These are phyloP conservation scores for Lenwebbia sp. DNA, from an alignment of 345 rosid genomes.

Conservation along the genomic window DNA sequence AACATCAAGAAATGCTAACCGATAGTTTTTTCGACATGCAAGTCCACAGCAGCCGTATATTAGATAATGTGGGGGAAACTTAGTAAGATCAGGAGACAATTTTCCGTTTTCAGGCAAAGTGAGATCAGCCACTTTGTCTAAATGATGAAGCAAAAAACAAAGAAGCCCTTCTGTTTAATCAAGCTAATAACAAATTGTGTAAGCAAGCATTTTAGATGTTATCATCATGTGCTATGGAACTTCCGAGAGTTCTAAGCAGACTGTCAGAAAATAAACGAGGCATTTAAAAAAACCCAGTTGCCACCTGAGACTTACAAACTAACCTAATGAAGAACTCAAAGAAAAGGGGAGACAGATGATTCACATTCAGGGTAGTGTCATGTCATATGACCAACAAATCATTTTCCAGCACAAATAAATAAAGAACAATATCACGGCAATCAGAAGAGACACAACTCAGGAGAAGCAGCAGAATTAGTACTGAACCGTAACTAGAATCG, in stretches of 20 bases:
- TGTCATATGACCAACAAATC: neutral
- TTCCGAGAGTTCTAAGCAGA: neutral
- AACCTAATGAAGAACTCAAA: neutral
- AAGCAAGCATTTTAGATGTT: neutral
- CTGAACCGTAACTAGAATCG: neutral
- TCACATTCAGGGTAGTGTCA: neutral
- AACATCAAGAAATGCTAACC: neutral
- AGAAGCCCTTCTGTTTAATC: neutral
- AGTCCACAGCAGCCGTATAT: neutral
- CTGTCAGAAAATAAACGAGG: neutral
- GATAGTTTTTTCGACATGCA: neutral
- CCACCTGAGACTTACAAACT: neutral
- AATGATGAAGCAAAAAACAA: neutral
- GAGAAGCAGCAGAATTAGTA: neutral
- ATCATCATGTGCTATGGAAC: neutral
- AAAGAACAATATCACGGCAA: neutral
- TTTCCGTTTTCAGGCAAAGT: neutral
- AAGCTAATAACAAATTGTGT: neutral
- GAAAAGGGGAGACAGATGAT: neutral
- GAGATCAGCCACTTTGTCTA: neutral
- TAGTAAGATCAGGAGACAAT: neutral
- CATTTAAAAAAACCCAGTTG: neutral
- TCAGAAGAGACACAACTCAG: neutral
- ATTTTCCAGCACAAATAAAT: neutral
- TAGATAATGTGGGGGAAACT: neutral